Evolutionary conservation across 805 yeast genomes (phyloP).

Genomic region (Ogataea paradorogensis): DNA sequence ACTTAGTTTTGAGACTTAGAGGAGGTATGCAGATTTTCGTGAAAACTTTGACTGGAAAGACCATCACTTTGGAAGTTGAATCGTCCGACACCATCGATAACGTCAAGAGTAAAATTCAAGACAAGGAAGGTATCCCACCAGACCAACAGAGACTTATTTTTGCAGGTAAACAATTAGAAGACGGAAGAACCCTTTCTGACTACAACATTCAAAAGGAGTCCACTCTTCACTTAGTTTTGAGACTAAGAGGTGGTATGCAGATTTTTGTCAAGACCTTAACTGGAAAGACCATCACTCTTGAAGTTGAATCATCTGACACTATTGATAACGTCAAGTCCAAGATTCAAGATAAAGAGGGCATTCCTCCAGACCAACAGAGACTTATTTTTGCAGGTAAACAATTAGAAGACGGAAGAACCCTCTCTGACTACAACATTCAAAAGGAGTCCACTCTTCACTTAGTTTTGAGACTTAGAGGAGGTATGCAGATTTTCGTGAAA

Average conservation of each 20-base stretch:
- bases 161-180: conserved; percentile 44
- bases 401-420: conserved; percentile 74
- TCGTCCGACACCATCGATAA: conserved; percentile 44
- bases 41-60: conserved; percentile 86
- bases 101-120: conserved; percentile 42
- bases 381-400: conserved; percentile 44
- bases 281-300: conserved; percentile 79
- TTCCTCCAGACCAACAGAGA: conserved; percentile 43
- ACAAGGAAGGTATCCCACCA: conserved; percentile 43
- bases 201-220: conserved; percentile 48
- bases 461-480: conserved; percentile 41
- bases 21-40: conserved; percentile 84
- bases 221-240: conserved; percentile 35
- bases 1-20: conserved; percentile 37
- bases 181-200: conserved; percentile 92
- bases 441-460: conserved; percentile 40
- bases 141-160: conserved; percentile 42
- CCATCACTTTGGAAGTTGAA: conserved; percentile 67
- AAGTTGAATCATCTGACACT: conserved; percentile 53
- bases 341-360: conserved; percentile 42
- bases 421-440: conserved; percentile 69
- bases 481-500: conserved; percentile 88
- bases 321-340: conserved; percentile 43
- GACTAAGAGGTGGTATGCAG: conserved; percentile 64
- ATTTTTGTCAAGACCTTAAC: conserved; percentile 88